Percentiles rank a stretch among this genome's conserved stretches.
Evolutionary conservation across 768 basidiomycete species (phyloP).

Genomic region (Serendipita sp.): DNA sequence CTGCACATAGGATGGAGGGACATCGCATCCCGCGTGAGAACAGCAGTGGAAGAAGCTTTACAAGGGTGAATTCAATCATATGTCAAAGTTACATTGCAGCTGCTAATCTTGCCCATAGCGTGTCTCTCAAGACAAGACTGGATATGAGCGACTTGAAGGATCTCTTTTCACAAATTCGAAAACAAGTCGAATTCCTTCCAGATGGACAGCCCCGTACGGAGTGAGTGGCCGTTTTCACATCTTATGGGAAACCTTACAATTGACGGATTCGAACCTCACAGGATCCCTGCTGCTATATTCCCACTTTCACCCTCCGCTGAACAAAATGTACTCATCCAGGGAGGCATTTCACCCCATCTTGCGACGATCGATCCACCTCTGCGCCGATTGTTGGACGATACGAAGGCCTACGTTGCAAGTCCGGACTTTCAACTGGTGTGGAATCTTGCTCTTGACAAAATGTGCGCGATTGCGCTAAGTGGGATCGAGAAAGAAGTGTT

Average conservation of each 20-base stretch:
- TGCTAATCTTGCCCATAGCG: slow-evolving; percentile 27
- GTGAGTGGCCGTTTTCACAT: slow-evolving; percentile 32
- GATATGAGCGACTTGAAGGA: slow-evolving; percentile 49
- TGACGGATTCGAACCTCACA: slow-evolving; percentile 17
- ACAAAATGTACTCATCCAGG: slow-evolving; percentile 51
- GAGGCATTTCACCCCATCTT: slow-evolving; percentile 29
- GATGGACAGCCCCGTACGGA: slow-evolving; percentile 24
- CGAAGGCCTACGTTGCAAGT: slow-evolving; percentile 42
- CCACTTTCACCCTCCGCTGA: slow-evolving; percentile 59
- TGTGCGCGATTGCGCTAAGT: slow-evolving; percentile 46
- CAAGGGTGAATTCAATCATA: slow-evolving; percentile 43
- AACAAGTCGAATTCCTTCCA: slow-evolving; percentile 54
- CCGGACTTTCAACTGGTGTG: slow-evolving; percentile 58
- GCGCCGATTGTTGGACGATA: slow-evolving; percentile 49
- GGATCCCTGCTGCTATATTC: slow-evolving; percentile 59
- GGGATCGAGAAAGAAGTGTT: slow-evolving; percentile 56
- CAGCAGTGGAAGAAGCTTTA: slow-evolving; percentile 69
- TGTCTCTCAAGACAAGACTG: slow-evolving; percentile 72
- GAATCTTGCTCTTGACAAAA: slow-evolving; percentile 54
- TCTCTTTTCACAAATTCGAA: slow-evolving; percentile 56
- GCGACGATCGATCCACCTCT: slow-evolving; percentile 34
- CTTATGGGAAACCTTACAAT: slow-evolving; percentile 13
- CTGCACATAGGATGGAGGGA: slow-evolving; percentile 85
- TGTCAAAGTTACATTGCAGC: background rate
- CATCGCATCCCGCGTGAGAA: slow-evolving; percentile 53